These are phyloP conservation scores for Leptographium flavum DNA, from an alignment of 2,329 filamentous ascomycete species.

Conservation along the genomic window DNA sequence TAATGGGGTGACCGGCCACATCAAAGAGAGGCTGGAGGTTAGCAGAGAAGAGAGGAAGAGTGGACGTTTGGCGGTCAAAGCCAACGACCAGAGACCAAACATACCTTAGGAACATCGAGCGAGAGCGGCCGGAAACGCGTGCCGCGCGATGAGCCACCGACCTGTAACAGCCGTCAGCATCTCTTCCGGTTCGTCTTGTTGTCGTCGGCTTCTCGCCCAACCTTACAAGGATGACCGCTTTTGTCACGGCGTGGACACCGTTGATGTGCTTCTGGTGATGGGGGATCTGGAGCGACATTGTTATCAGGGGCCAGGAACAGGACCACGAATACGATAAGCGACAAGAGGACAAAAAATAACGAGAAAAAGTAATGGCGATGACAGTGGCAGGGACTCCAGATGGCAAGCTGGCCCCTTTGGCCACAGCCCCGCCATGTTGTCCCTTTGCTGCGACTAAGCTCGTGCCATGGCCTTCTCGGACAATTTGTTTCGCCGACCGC, in stretches of 20 bases:
- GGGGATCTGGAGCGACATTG: conserved; percentile 44
- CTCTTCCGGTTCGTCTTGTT: neutral
- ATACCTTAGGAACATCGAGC: conserved; percentile 86
- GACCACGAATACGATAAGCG: no score
- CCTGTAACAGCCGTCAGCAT: conserved; percentile 35
- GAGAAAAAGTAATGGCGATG: neutral
- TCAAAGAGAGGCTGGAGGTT: conserved; percentile 75
- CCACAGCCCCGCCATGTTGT: neutral
- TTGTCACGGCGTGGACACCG: conserved; percentile 51
- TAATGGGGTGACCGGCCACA: conserved; percentile 94
- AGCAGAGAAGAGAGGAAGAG: neutral
- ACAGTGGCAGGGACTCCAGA: neutral
- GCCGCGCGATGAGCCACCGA: conserved; percentile 87
- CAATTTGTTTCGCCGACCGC: neutral
- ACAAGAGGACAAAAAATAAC: neutral
- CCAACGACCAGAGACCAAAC: no score
- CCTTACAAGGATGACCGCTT: conserved; percentile 83
- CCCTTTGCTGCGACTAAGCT: neutral
- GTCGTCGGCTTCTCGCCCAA: neutral
- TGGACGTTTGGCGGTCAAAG: no score
- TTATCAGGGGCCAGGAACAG: no score
- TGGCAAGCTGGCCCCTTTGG: neutral
- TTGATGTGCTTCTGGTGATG: conserved; percentile 34
- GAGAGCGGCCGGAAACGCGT: conserved; percentile 91
- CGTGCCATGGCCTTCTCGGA: neutral